phyloP scores from a whole-genome alignment of 116 monocot genomes.

The Trichopus zeylanicus region DNA sequence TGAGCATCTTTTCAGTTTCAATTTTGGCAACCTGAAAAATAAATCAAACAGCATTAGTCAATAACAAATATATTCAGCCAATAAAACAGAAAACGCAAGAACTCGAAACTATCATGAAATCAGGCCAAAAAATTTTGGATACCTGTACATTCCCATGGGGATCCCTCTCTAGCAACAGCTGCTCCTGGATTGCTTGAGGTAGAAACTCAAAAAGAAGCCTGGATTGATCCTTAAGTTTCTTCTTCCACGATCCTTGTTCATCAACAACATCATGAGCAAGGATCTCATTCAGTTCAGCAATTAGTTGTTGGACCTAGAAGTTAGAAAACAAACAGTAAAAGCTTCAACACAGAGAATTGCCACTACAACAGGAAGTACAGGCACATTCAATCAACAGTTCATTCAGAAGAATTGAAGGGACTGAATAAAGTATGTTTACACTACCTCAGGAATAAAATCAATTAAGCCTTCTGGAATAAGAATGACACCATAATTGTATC shows the following conservation, averaged over 20 bases:
- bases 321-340: not conserved
- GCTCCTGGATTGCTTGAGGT: constrained; percentile 90
- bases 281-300: constrained; percentile 90
- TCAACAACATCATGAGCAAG: constrained; percentile 92
- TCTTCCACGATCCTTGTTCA: constrained; percentile 74
- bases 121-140: not conserved
- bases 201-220: constrained; percentile 71
- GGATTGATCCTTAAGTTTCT: constrained; percentile 65
- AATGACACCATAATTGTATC: constrained; percentile 96
- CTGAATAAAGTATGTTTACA: not conserved
- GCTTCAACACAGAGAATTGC: not conserved
- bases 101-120: not conserved
- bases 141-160: constrained; percentile 99
- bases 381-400: not conserved
- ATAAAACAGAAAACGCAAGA: not conserved
- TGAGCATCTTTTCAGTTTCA: constrained; percentile 98
- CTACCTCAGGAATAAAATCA: constrained; percentile 95
- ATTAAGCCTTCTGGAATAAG: constrained; percentile 98
- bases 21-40: constrained; percentile 82
- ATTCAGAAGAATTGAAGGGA: not conserved
- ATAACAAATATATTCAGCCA: not conserved
- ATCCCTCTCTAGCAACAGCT: constrained; percentile 88
- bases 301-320: constrained; percentile 85
- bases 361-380: not conserved
- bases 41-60: not conserved